phyloP scores from a whole-genome alignment of 2,329 filamentous ascomycete species.

The Pyricularia sp. region DNA sequence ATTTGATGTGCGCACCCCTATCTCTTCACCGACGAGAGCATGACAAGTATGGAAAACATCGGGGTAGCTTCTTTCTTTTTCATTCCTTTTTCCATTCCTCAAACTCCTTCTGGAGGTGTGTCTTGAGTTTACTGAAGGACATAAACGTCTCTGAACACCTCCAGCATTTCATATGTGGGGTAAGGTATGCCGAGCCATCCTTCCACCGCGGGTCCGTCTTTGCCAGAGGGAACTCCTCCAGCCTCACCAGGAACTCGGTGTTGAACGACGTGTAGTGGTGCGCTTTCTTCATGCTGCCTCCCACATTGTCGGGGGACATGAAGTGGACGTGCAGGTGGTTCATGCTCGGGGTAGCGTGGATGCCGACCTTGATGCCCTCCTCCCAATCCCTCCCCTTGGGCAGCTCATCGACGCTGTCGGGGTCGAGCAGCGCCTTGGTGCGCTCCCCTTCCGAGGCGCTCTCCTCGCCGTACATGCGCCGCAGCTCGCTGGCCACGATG shows the following conservation, averaged over 20 bases:
- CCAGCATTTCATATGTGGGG: slow-evolving; percentile 69
- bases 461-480: slow-evolving; percentile 52
- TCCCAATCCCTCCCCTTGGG: slow-evolving; percentile 73
- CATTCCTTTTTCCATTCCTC: slow-evolving; percentile 37
- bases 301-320: slow-evolving; percentile 69
- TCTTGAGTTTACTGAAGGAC: slow-evolving; percentile 48
- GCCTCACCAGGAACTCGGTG: slow-evolving; percentile 70
- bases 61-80: neutral
- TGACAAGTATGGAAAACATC: neutral
- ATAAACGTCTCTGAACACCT: slow-evolving; percentile 67
- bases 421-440: slow-evolving; percentile 54
- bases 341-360: slow-evolving; percentile 89
- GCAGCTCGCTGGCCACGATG: slow-evolving; percentile 67
- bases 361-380: slow-evolving; percentile 63
- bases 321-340: slow-evolving; percentile 86
- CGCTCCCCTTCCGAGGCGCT: slow-evolving; percentile 56
- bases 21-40: neutral
- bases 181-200: neutral
- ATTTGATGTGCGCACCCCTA: neutral
- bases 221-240: slow-evolving; percentile 72
- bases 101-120: slow-evolving; percentile 55
- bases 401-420: slow-evolving; percentile 39
- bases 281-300: slow-evolving; percentile 60
- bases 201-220: slow-evolving; percentile 48
- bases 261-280: slow-evolving; percentile 93